A percentile compares a stretch with the other conserved stretches of the same genome.
phyloP scores from a whole-genome alignment of 768 basidiomycete genomes.

The Leucosporidium yakuticum region DNA sequence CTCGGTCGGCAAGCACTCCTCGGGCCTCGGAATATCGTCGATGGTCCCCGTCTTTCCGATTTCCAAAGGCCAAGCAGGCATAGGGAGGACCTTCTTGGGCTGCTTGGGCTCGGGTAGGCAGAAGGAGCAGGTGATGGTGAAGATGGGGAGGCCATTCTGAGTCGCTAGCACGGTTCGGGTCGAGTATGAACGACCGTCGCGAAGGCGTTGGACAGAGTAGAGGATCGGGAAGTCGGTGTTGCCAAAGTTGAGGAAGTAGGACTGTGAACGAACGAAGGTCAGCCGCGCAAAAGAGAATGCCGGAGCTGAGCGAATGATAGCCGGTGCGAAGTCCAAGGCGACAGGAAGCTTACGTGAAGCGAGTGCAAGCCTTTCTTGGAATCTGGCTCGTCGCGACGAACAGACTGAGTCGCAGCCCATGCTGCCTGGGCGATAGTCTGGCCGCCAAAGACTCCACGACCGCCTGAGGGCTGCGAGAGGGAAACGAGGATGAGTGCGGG shows the following conservation, averaged over 20 bases:
- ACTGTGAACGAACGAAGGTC: conserved; percentile 4
- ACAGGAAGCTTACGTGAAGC: conserved; percentile 16
- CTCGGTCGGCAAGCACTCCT: conserved; percentile 36
- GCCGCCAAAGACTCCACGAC: conserved; percentile 34
- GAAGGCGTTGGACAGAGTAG: conserved; percentile 25
- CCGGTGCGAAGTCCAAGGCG: no score
- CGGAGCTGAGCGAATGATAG: no score
- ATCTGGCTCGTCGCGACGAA: conserved; percentile 24
- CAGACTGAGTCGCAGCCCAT: conserved; percentile 32
- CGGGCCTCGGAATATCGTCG: conserved; percentile 26
- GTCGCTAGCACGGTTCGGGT: conserved; percentile 36
- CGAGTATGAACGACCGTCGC: conserved; percentile 33
- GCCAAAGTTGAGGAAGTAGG: conserved; percentile 39
- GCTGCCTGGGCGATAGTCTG: conserved; percentile 38
- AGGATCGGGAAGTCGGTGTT: conserved; percentile 38
- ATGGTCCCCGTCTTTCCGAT: not conserved
- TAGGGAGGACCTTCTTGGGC: conserved; percentile 17
- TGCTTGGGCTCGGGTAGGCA: conserved; percentile 36
- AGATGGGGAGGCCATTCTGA: conserved; percentile 38
- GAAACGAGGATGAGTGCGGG: not conserved
- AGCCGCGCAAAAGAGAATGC: no score
- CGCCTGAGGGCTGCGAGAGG: conserved; percentile 8
- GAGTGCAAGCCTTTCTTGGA: conserved; percentile 33
- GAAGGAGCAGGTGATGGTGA: conserved; percentile 38
- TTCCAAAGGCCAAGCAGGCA: conserved; percentile 18